Evolutionary conservation across 2,329 filamentous ascomycete genomes (phyloP), one percentile per base, ranked within the genome.

Genomic region (Westerdykella sp.): DNA sequence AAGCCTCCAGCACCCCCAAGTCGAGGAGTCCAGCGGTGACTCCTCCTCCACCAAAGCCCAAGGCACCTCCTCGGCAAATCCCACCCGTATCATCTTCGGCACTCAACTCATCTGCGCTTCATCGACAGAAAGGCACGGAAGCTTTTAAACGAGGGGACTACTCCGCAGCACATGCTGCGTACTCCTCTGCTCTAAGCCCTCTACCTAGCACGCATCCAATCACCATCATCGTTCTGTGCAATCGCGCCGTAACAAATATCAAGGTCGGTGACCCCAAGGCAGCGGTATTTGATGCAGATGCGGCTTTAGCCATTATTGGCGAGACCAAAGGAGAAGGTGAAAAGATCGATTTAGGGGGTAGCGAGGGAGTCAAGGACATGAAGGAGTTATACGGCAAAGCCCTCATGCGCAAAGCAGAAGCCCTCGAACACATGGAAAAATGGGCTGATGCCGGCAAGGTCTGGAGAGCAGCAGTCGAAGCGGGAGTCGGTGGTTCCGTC

Each of bases 81-180:
- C 90, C 91, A 1, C 62, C 76, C 1, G 72, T 94, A 11, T 83
- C 86, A 4, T 70, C 82, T 1, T 76, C 81, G 6, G 82, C 83
- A 1, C 73, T 96, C 14, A 78, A 84, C 50, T 80, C 80, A 4
- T 95, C 88, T 9, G 84, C 84, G n/a, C 77, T 80, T 37, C 80
- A 93, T 56, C 85, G 93, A 12, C 76, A 84, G 38, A 82, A 83
- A 50, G 93, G 91, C 14, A 87, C 89, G 9, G 84, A 85, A 41
- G 86, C 94, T 51, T 97, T 95, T 71, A 97, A 96, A 68, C 81
- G 87, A 30, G 93, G 93, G 28, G 93, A 98, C 66, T 98, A 88
- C 65, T 84, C 87, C 14, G 78, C 85, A 9, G 93, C 93, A 0
- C 88, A 96, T 57, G 75, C 81, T 15, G 83, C 85, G 1, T 98